Evolutionary conservation across 441 rosid species (phyloP), one percentile per base, ranked within the genome.

Genomic region (Breynia disticha): DNA sequence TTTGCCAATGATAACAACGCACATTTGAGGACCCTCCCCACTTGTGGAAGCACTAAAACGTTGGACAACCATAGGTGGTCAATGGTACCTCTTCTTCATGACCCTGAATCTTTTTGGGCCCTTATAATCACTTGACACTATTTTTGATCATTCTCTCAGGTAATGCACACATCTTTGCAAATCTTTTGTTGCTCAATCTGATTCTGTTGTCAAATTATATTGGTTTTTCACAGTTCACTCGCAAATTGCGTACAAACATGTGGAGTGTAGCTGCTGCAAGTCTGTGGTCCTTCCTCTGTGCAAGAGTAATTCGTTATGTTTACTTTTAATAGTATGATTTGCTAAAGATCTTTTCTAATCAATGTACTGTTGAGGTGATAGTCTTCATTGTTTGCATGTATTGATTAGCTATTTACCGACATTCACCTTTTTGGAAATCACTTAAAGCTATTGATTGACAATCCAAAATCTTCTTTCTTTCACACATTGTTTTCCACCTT

Each of bases 41-140:
- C 81, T 71, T 61, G 70, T 60, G 55, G 46, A 65, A 67, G 76
- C 78, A 79, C 81, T 79, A 55, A 48, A 64, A 61, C 48, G 49
- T 54, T 60, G 62, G 77, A 68, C 60, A 24, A 54, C 67, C 72
- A 66, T 62, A 35, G 56, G 68, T 69, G 71, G 75, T 76, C 79
- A 72, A 74, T 65, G 72, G 55, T 61, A 56, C 59, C 69, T 71
- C 67, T 67, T 61, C 45, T 59, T 62, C 61, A 56, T 62, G 39
- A 67, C 68, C 67, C 76, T 62, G 39, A 67, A 74, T 69, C 76
- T 53, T 45, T 54, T 45, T 72, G 79, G 79, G 75, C 67, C 81
- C 76, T 61, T 48, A 56, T 43, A 51, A 66, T 73, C 67, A 64
- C 64, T 48, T 38, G 42, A 24, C 56, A 54, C 74, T 64, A 54